These are phyloP conservation scores for Rubia balearica DNA, from an alignment of 305 asterid genomes.

Conservation along the genomic window DNA sequence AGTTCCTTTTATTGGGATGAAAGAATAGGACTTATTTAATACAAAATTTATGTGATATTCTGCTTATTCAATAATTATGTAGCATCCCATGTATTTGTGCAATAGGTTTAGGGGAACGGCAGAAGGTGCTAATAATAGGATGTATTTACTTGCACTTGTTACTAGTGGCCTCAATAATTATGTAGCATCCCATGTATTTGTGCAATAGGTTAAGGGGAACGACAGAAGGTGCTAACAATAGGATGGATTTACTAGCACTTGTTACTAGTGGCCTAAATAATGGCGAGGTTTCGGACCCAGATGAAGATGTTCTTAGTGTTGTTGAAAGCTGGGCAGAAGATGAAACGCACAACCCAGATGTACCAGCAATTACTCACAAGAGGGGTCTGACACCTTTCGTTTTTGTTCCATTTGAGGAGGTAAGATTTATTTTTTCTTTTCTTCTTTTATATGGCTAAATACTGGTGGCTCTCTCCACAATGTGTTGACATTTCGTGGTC, in stretches of 20 bases:
- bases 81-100: too few relatives aligned
- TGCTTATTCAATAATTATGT: background rate
- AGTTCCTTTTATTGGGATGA: background rate
- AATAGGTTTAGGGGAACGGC: too few relatives aligned
- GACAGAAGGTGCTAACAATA: slow-evolving; percentile 67
- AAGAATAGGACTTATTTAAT: background rate
- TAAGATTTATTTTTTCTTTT: slow-evolving; percentile 17
- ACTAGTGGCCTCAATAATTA: too few relatives aligned
- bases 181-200: background rate
- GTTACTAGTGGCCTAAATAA: slow-evolving; percentile 78
- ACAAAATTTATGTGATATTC: background rate
- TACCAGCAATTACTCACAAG: slow-evolving; percentile 80
- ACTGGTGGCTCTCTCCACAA: slow-evolving; percentile 1
- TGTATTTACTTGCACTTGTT: too few relatives aligned
- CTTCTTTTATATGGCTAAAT: background rate
- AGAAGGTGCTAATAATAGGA: too few relatives aligned
- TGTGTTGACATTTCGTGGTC: background rate
- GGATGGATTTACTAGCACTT: slow-evolving; percentile 75
- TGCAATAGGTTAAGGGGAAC: slow-evolving; percentile 77
- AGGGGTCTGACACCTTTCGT: slow-evolving; percentile 84
- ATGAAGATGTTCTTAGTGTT: slow-evolving; percentile 73
- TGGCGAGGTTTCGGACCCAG: slow-evolving; percentile 50
- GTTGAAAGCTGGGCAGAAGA: slow-evolving; percentile 90
- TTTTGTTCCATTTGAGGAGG: slow-evolving; percentile 90
- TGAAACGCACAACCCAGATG: slow-evolving; percentile 87